phyloP scores from a whole-genome alignment of 805 yeast genomes.

The Monosporozyma servazzii region DNA sequence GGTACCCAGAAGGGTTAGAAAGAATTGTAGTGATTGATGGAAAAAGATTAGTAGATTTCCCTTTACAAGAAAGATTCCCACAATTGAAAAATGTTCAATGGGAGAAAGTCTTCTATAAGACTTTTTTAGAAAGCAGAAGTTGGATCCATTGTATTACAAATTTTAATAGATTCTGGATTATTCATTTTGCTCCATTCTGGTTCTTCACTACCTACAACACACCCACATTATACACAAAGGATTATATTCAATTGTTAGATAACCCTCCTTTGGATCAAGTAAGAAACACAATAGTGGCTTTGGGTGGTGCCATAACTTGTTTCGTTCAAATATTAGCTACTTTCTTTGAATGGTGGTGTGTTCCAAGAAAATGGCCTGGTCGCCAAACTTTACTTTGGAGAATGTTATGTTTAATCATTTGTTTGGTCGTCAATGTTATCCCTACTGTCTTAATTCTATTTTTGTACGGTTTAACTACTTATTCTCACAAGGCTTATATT shows the following conservation, averaged over 20 bases:
- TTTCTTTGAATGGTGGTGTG: constrained; percentile 47
- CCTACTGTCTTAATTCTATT: constrained; percentile 50
- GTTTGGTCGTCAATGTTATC: constrained; percentile 37
- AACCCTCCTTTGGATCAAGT: constrained; percentile 54
- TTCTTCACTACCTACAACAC: constrained; percentile 61
- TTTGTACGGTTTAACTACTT: constrained; percentile 22
- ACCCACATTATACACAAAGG: constrained; percentile 53
- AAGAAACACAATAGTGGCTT: constrained; percentile 47
- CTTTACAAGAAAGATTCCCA: constrained; percentile 47
- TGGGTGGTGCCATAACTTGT: constrained; percentile 59
- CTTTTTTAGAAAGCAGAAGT: constrained; percentile 63
- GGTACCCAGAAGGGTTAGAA: constrained; percentile 68
- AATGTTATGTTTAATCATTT: constrained; percentile 32
- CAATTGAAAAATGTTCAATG: constrained; percentile 50
- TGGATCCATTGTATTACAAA: constrained; percentile 70
- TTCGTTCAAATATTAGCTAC: constrained; percentile 49
- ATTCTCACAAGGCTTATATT: constrained; percentile 29
- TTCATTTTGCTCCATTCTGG: constrained; percentile 72
- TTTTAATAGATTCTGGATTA: constrained; percentile 72
- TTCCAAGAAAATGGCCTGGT: constrained; percentile 69
- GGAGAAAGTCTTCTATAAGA: constrained; percentile 61
- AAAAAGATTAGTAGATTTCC: constrained; percentile 43
- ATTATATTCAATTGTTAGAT: constrained; percentile 44
- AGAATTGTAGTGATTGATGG: constrained; percentile 40
- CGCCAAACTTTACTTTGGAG: constrained; percentile 50